Evolutionary conservation across 768 basidiomycete species (phyloP), one percentile per base, ranked within the genome.

Genomic region (Candolleomyces eurysporus): DNA sequence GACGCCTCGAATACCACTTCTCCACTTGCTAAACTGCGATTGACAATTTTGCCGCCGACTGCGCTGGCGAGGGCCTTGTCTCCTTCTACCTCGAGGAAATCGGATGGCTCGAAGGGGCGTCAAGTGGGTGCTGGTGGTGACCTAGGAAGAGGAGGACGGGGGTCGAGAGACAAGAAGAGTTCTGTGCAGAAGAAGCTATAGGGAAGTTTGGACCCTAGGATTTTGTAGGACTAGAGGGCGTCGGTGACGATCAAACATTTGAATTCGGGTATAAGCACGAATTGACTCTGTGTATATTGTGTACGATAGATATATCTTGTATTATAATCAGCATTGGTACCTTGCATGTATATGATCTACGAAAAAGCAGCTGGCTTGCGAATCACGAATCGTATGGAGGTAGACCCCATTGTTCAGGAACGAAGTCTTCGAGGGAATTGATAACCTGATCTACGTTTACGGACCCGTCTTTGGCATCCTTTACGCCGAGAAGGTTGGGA

Each of bases 361-460:
- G 21, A 60, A 21, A 49, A 30, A 21, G 6, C 39, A 49, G 16
- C 13, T 5, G 9, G 13, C 3, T 57, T 31, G 40, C 5, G 61
- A 26, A 14, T 57, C 39, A 21, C 5, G 36, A 11, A 31, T 61
- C 60, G 68, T 89, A 94, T 11, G 90, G 82, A 19, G 92, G 92
- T 31, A 94, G 76, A 2, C 91, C 93, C 91, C 91, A 95, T 46
- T 88, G 78, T 63, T 91, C 88, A 0, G 92, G 92, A n/a, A 77
- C 76, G 65, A 96, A 94, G 5, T 88, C 82, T 63, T 88, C 85
- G 14, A 95, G 69, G 5, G 89, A 87, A 48, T 66, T 69, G 6
- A 94, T 69, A 1, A 79, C 80, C 66, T 84, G 79, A 66, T 92
- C 87, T 11, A 89, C 80, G 65, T 67, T 72, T 71, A 87, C 81